Conservation (phyloP, 2,329 filamentous ascomycete species). For the Fusarium sp. region DNA sequence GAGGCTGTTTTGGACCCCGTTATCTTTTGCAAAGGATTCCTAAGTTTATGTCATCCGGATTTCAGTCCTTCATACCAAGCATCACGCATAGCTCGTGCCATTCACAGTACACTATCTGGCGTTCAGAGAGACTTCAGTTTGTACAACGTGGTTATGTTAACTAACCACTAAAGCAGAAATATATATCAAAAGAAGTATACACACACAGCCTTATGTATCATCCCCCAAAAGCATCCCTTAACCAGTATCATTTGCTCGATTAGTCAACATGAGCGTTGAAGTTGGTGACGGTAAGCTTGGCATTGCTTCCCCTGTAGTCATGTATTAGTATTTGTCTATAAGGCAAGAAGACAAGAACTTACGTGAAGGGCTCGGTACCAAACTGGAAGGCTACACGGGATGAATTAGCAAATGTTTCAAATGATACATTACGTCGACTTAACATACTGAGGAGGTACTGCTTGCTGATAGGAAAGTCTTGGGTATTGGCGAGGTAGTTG, state of each 20-base stretch:
- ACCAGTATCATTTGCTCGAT: neutral
- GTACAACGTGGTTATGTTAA: neutral
- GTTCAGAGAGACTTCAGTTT: neutral
- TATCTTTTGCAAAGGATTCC: too few relatives aligned
- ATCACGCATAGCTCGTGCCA: too few relatives aligned
- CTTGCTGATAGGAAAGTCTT: slow-evolving; percentile 9
- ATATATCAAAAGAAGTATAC: slow-evolving; percentile 5
- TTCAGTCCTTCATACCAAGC: too few relatives aligned
- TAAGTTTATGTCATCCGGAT: too few relatives aligned
- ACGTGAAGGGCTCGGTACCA: slow-evolving; percentile 21
- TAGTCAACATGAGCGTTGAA: slow-evolving; percentile 16
- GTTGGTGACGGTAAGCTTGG: slow-evolving; percentile 15
- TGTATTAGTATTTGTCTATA: neutral
- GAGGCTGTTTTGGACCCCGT: too few relatives aligned
- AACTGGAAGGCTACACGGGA: slow-evolving; percentile 11
- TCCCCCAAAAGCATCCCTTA: rapidly evolving
- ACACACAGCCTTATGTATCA: too few relatives aligned
- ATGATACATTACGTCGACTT: neutral
- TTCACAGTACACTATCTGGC: too few relatives aligned
- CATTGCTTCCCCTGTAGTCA: neutral
- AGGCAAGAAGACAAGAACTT: neutral
- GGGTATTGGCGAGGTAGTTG: slow-evolving; percentile 25
- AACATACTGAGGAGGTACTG: slow-evolving; percentile 29
- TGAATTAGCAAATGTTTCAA: neutral
- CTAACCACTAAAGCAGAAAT: neutral